Evolutionary conservation across 768 basidiomycete genomes (phyloP), one percentile per base, ranked within the genome.

Genomic region (Lyophyllum atratum): DNA sequence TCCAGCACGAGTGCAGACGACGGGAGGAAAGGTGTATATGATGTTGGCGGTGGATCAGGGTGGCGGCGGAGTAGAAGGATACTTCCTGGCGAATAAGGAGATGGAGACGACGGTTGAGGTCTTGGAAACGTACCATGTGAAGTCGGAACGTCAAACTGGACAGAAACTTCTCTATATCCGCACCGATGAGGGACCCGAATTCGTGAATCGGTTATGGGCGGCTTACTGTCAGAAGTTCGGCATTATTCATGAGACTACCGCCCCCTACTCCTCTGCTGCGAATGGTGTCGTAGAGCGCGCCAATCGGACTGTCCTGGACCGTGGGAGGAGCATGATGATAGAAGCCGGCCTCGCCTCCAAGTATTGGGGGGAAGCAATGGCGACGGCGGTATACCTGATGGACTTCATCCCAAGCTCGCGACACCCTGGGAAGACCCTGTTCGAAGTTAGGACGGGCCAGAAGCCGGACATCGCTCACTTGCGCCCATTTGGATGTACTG

Each of bases 251-350:
- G 61, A 73, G 47, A 59, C 55, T 0, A 72, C 67, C 0, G 61
- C 64, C 0, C 64, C 69, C 1, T 61, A 75, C 57, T 64, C 69
- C 0, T 71, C 69, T 1, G 40, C 66, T 2, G 65, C 70, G 34
- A 76, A 76, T 42, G 71, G 74, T 0, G 56, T 67, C 0, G 70
- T 65, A 0, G 70, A 77, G 50, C 62, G 64, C 0, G 49, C 55
- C 2, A 73, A 72, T 44, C 46, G 62, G 0, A 71, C 68, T 1
- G 56, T 73, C 2, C 45, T 70, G 11, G 68, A 72, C 7, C 43
- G 61, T 2, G 63, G 59, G 0, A 54, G 69, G 0, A 56, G 63
- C 1, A 58, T 73, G 49, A 55, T 74, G 0, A 25, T 52, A 0
- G 68, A 67, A 12, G 42, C 60, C 0, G 51, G 63, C 1, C 50